Percentiles rank a stretch among this genome's conserved stretches.
These are phyloP conservation scores for Globisporangium lucens DNA, from an alignment of 352 stramenopile genomes.

Conservation along the genomic window DNA sequence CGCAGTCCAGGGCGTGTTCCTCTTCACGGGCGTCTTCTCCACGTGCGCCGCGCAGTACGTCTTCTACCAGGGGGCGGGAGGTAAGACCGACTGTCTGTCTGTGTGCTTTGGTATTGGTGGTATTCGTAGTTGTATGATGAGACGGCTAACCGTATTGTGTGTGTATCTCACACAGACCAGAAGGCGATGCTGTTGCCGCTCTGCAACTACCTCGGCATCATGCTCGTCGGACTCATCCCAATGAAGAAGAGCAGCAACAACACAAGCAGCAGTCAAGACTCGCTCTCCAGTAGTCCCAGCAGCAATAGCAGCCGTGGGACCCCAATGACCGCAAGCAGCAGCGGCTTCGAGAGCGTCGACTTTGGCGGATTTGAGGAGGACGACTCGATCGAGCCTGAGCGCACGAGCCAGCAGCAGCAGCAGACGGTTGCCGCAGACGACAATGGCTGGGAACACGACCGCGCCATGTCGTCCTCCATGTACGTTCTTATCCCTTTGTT, in stretches of 20 bases:
- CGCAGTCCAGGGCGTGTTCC: constrained; percentile 60
- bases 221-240: constrained; percentile 75
- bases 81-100: not conserved
- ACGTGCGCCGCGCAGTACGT: constrained; percentile 83
- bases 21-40: constrained; percentile 80
- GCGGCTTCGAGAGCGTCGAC: constrained; percentile 2
- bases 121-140: not conserved
- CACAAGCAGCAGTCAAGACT: not conserved
- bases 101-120: not conserved
- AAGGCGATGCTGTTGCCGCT: constrained; percentile 83
- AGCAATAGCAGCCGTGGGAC: not conserved
- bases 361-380: constrained; percentile 12
- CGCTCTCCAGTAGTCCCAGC: not conserved
- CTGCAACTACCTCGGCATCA: constrained; percentile 87
- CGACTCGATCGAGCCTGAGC: constrained; percentile 17
- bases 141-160: not conserved
- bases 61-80: constrained; percentile 73
- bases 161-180: constrained; percentile 41
- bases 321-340: not conserved
- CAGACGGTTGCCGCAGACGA: not conserved
- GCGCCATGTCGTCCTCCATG: constrained; percentile 1
- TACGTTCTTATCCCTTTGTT: not conserved
- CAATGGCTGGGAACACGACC: not conserved
- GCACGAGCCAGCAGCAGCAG: constrained; percentile 12
- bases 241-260: constrained; percentile 3